phyloP scores from a whole-genome alignment of 192 early-diverging fungal species.

The Podila horticola region DNA sequence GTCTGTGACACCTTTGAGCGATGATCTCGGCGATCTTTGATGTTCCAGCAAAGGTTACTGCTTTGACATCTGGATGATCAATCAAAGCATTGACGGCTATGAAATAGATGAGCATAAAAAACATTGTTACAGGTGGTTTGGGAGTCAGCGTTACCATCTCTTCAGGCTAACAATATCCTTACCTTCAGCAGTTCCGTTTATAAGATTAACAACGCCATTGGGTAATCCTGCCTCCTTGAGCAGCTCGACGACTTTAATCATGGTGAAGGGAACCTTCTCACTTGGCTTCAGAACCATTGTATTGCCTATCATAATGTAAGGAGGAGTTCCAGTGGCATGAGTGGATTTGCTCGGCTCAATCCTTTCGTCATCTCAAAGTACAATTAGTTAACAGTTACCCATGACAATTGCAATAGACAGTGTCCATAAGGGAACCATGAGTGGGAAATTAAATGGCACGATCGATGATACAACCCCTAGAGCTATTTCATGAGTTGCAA shows the following conservation, averaged over 20 bases:
- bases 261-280: slow-evolving; percentile 82
- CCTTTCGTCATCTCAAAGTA: no score
- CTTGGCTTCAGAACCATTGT: slow-evolving; percentile 79
- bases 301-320: slow-evolving; percentile 38
- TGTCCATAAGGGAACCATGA: slow-evolving; percentile 84
- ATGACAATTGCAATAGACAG: slow-evolving; percentile 71
- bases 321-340: no score
- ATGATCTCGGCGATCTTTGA: slow-evolving; percentile 69
- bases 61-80: slow-evolving; percentile 64
- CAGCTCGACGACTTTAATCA: slow-evolving; percentile 64
- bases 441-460: slow-evolving; percentile 82
- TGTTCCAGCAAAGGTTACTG: slow-evolving; percentile 80
- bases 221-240: slow-evolving; percentile 65
- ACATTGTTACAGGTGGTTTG: no score
- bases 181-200: slow-evolving; percentile 64
- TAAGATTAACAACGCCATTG: slow-evolving; percentile 74
- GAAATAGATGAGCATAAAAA: background rate
- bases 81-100: slow-evolving; percentile 59
- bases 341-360: no score
- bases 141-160: no score
- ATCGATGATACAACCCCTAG: slow-evolving; percentile 78
- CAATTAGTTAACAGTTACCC: background rate
- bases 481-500: slow-evolving; percentile 14
- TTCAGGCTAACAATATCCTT: slow-evolving; percentile 25
- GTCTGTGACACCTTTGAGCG: slow-evolving; percentile 30